A percentile compares a stretch with the other conserved stretches of the same genome.
phyloP scores from a whole-genome alignment of 805 yeast species.

The Saccharomyces jurei region DNA sequence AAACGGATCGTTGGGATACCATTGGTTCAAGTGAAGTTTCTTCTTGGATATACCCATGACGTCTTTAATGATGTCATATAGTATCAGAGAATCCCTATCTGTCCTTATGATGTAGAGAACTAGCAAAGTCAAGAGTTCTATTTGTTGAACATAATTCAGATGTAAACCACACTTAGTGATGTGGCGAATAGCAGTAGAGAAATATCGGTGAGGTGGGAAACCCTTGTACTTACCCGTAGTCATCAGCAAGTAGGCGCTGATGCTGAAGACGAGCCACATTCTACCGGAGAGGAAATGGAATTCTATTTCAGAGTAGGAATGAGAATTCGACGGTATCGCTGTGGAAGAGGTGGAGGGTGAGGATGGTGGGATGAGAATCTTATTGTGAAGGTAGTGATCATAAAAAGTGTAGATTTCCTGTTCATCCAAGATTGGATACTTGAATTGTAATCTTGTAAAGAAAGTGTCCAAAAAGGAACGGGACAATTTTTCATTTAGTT shows the following conservation, averaged over 20 bases:
- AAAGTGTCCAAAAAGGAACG: slow-evolving; percentile 47
- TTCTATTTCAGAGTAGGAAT: slow-evolving; percentile 28
- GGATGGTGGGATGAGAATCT: slow-evolving; percentile 13
- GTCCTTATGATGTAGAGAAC: slow-evolving; percentile 52
- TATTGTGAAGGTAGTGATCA: slow-evolving; percentile 38
- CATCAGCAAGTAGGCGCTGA: slow-evolving; percentile 44
- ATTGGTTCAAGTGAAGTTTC: slow-evolving; percentile 21
- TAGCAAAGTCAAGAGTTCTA: slow-evolving; percentile 45
- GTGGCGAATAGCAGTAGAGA: slow-evolving; percentile 53
- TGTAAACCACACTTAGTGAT: slow-evolving; percentile 38
- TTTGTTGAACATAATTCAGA: slow-evolving; percentile 37
- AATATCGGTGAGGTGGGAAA: slow-evolving; percentile 46
- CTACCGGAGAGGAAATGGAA: slow-evolving; percentile 49
- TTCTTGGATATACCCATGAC: slow-evolving; percentile 40
- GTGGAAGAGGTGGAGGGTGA: neutral
- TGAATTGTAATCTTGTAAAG: slow-evolving; percentile 47
- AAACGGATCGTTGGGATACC: slow-evolving; percentile 19
- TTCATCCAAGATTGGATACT: slow-evolving; percentile 49
- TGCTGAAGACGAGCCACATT: slow-evolving; percentile 47
- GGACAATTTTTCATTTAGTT: slow-evolving; percentile 42
- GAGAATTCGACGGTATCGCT: slow-evolving; percentile 5
- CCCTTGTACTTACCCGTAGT: slow-evolving; percentile 51
- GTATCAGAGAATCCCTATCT: slow-evolving; percentile 49
- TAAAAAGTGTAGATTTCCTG: slow-evolving; percentile 44
- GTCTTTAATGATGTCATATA: slow-evolving; percentile 46